Conservation (phyloP, 1,139 yeast genomes). For the Arxiozyma slooffiae region DNA sequence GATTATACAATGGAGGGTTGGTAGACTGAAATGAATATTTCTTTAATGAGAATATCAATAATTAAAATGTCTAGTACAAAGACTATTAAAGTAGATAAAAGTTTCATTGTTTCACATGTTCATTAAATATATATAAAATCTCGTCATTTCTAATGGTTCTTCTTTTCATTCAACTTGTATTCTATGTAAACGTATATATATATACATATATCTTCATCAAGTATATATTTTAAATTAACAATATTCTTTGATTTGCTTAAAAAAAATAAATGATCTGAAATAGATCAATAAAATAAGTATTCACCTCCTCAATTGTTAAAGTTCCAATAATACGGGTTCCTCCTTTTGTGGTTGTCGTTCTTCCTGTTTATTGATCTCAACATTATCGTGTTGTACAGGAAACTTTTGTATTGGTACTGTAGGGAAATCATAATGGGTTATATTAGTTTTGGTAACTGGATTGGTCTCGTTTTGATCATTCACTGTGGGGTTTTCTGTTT, state of each 20-base stretch:
- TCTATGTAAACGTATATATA: neutral
- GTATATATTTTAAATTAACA: neutral
- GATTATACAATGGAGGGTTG: constrained; percentile 93
- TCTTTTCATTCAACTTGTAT: neutral
- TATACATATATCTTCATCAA: neutral
- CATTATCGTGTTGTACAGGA: constrained; percentile 6
- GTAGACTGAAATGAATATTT: constrained; percentile 21
- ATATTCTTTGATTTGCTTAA: neutral
- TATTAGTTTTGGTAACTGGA: constrained; percentile 13
- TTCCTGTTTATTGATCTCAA: constrained; percentile 4
- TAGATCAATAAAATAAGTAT: neutral
- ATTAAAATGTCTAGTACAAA: too few relatives aligned
- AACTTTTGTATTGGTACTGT: constrained; percentile 32
- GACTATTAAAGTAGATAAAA: neutral
- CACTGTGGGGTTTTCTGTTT: constrained; percentile 6
- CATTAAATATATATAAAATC: neutral
- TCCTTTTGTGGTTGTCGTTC: constrained; percentile 15
- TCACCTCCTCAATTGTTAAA: constrained; percentile 11
- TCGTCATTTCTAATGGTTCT: too few relatives aligned
- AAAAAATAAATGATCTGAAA: neutral
- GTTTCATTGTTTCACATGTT: neutral
- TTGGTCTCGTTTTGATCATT: neutral
- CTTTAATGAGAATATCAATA: too few relatives aligned
- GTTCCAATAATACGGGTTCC: constrained; percentile 31
- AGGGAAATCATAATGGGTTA: constrained; percentile 34